Base-by-base conservation (phyloP, 768 basidiomycete species). In the Psilocybe tampanensis region DNA sequence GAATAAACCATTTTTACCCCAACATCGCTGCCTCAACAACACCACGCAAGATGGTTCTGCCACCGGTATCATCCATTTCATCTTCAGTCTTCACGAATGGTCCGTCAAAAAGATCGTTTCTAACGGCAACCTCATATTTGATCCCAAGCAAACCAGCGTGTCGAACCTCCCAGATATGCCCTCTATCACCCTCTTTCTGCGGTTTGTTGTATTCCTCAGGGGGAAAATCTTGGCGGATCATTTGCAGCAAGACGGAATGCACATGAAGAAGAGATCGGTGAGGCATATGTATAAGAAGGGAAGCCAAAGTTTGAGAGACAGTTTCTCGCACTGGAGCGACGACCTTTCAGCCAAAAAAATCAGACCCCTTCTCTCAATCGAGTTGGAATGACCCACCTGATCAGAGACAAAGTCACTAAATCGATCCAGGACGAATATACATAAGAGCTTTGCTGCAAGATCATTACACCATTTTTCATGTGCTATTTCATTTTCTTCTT, bases 341-440 rank as follows among this genome's bases (percentile, higher is more conserved):
- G 41, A 98, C 95, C 80, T 81, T 23, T 12, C 12, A 47, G 52
- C 24, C 41, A 18, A 17, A 19, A 52, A 8, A 50, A 34, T 22
- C 5, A 54, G 42, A 60, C n/a, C 19, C n/a, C 15, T 2, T 1
- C 44, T 47, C 22, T 8, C 44, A 7, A 44, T 50, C 34, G 19
- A 44, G 23, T 11, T 26, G 45, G 17, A 58, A 63, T 36, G 22
- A 79, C 80, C 76, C 95, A 95, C 80, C 76, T 95, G 95, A 68
- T 99, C 97, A 0, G 94, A 92, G 33, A 97, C 87, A 68, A 95
- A 99, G 72, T 99, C 97, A 2, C 95, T 94, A 65, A 99, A 99
- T n/a, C 97, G 87, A 70, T 99, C 97, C 22, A 98, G 79, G 29
- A 96, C 90, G 60, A 98, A 90, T 8, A 98, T 86, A 63, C 88